Percentiles rank a stretch among this genome's conserved stretches.
Conservation (phyloP, 768 basidiomycete species). For the Trametes elegans region DNA sequence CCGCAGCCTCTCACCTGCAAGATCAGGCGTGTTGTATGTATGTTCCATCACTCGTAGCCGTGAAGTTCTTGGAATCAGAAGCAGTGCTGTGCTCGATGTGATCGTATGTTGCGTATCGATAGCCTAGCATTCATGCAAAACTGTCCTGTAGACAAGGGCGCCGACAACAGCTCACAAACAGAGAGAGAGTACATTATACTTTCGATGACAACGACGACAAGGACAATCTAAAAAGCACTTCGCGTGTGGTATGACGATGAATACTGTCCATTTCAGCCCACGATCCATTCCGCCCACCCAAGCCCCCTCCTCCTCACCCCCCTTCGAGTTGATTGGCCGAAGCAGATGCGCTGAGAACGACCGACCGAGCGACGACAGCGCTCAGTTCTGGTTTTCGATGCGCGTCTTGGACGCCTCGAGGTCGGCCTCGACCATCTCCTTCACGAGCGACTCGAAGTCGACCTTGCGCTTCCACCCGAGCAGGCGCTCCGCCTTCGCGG, state of each 20-base stretch:
- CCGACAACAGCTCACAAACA: no score
- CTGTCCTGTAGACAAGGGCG: no score
- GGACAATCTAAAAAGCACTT: no score
- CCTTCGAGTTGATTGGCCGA: neutral
- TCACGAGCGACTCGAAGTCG: conserved; percentile 79
- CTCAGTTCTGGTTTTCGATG: conserved; percentile 80
- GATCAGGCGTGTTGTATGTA: no score
- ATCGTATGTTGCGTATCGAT: no score
- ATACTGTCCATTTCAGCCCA: neutral
- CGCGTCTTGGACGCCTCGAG: conserved; percentile 69
- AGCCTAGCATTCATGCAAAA: no score
- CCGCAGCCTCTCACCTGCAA: no score
- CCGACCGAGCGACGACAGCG: neutral
- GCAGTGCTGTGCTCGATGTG: no score
- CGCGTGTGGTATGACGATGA: neutral
- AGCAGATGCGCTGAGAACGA: neutral
- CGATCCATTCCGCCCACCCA: neutral
- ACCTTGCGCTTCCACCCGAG: conserved; percentile 92
- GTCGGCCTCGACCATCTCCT: conserved; percentile 90
- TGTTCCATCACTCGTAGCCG: no score
- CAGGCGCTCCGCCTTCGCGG: conserved; percentile 82
- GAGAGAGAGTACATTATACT: no score
- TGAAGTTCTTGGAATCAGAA: no score
- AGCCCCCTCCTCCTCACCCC: neutral
- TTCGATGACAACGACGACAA: no score